Conservation (phyloP, 2,329 filamentous ascomycete genomes). For the Chaetomiaceae sp. region DNA sequence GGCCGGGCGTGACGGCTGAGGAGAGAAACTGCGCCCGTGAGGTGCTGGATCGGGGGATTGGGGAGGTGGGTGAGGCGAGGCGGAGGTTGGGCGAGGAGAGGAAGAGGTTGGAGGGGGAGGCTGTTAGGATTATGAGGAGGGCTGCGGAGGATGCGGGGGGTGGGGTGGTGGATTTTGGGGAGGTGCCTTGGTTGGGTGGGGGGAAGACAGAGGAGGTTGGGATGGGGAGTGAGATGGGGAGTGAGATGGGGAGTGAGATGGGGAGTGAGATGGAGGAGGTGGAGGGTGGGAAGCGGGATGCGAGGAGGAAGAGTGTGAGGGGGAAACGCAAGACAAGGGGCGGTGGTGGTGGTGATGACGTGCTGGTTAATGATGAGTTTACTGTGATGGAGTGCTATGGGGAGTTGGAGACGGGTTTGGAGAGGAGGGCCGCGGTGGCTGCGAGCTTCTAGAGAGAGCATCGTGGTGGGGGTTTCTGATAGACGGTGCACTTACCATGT, state of each 20-base stretch:
- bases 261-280: too few species aligned
- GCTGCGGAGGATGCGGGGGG: slow-evolving; percentile 28
- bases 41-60: slow-evolving; percentile 26
- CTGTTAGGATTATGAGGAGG: slow-evolving; percentile 30
- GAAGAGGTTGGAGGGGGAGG: slow-evolving; percentile 21
- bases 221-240: too few species aligned
- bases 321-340: neutral
- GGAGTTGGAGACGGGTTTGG: slow-evolving; percentile 3
- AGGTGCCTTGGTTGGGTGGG: slow-evolving; percentile 20
- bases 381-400: neutral
- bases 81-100: slow-evolving; percentile 20
- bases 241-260: too few species aligned
- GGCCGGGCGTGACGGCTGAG: slow-evolving; percentile 10
- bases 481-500: too few species aligned
- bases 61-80: slow-evolving; percentile 20
- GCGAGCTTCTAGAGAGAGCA: neutral
- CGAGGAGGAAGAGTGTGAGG: too few species aligned
- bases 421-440: neutral
- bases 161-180: slow-evolving; percentile 22
- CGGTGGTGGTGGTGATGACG: neutral
- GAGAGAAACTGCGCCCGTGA: slow-evolving; percentile 13
- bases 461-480: too few species aligned
- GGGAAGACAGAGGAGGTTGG: neutral
- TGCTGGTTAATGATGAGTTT: neutral
- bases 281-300: too few species aligned